Evolutionary conservation across 1,284 basidiomycete species (phyloP).

Genomic region (Ganoderma meredithae): DNA sequence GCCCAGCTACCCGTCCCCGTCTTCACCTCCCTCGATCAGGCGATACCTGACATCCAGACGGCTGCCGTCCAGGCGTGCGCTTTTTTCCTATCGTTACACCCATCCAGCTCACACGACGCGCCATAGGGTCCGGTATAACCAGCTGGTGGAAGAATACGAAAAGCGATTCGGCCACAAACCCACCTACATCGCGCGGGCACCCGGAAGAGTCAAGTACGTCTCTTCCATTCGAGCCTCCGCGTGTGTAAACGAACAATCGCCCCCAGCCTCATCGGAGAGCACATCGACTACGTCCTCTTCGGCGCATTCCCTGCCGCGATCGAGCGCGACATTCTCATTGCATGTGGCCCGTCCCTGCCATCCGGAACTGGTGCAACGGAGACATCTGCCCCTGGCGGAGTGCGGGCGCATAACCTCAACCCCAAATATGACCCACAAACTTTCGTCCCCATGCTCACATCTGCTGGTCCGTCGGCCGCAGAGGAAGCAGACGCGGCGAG

Average conservation of each 20-base stretch:
- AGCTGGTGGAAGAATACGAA: slow-evolving; percentile 69
- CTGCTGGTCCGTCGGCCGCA: slow-evolving; percentile 33
- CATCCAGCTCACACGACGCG: not conserved
- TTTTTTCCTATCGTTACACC: slow-evolving; percentile 16
- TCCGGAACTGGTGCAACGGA: slow-evolving; percentile 24
- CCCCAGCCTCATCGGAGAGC: slow-evolving; percentile 68
- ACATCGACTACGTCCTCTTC: slow-evolving; percentile 87
- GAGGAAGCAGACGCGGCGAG: slow-evolving; percentile 43
- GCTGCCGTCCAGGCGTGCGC: slow-evolving; percentile 65
- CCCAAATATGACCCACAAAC: slow-evolving; percentile 62
- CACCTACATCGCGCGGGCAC: slow-evolving; percentile 79
- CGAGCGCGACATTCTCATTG: slow-evolving; percentile 87
- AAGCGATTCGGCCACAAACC: slow-evolving; percentile 72
- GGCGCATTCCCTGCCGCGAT: slow-evolving; percentile 86
- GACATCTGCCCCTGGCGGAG: slow-evolving; percentile 43
- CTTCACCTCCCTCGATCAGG: slow-evolving; percentile 65
- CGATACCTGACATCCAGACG: slow-evolving; percentile 63
- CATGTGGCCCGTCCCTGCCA: slow-evolving; percentile 62
- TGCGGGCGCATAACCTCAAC: slow-evolving; percentile 73
- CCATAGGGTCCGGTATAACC: slow-evolving; percentile 65
- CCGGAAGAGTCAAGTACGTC: slow-evolving; percentile 82
- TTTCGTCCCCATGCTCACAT: slow-evolving; percentile 57
- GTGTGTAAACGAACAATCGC: too few species aligned
- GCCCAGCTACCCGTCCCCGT: slow-evolving; percentile 70
- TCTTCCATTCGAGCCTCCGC: not conserved